A percentile compares a stretch with the other conserved stretches of the same genome.
phyloP scores from a whole-genome alignment of 768 basidiomycete genomes.

The Boletus sensibilis region DNA sequence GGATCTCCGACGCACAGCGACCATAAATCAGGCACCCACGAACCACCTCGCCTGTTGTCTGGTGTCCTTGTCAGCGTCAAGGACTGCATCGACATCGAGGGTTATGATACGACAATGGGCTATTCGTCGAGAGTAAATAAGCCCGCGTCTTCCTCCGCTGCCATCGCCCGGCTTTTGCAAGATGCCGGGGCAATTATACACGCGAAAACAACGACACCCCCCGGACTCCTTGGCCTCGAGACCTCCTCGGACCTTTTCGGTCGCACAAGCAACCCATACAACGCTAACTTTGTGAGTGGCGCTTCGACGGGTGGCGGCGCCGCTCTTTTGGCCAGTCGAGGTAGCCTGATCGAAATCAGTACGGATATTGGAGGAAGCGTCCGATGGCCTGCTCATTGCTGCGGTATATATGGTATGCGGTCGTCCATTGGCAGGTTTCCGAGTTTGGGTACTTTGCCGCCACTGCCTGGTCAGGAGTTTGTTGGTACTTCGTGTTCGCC shows the following conservation, averaged over 20 bases:
- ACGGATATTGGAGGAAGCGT: slow-evolving; percentile 52
- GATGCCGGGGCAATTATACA: slow-evolving; percentile 44
- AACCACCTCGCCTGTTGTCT: slow-evolving; percentile 31
- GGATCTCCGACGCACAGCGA: slow-evolving; percentile 12
- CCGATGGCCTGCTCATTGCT: slow-evolving; percentile 48
- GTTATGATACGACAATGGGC: slow-evolving; percentile 47
- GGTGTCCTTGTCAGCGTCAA: slow-evolving; percentile 52
- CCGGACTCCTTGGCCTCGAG: slow-evolving; percentile 41
- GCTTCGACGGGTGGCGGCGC: slow-evolving; percentile 54
- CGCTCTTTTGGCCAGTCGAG: slow-evolving; percentile 46
- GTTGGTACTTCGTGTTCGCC: slow-evolving; percentile 39
- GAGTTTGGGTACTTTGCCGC: slow-evolving; percentile 27
- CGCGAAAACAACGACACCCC: slow-evolving; percentile 45
- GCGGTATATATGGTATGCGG: slow-evolving; percentile 46
- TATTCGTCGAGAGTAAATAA: slow-evolving; percentile 38
- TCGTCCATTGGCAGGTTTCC: slow-evolving; percentile 41
- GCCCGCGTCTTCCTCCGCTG: slow-evolving; percentile 36
- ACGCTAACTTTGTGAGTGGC: slow-evolving; percentile 40
- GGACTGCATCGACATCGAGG: slow-evolving; percentile 45
- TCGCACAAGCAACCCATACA: slow-evolving; percentile 48
- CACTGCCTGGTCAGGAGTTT: slow-evolving; percentile 40
- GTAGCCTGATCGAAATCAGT: slow-evolving; percentile 44
- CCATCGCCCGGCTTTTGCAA: slow-evolving; percentile 39
- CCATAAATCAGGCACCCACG: neutral
- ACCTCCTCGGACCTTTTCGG: slow-evolving; percentile 46